These are phyloP conservation scores for Termitomyces sp. DNA, from an alignment of 768 basidiomycete genomes.

Conservation along the genomic window DNA sequence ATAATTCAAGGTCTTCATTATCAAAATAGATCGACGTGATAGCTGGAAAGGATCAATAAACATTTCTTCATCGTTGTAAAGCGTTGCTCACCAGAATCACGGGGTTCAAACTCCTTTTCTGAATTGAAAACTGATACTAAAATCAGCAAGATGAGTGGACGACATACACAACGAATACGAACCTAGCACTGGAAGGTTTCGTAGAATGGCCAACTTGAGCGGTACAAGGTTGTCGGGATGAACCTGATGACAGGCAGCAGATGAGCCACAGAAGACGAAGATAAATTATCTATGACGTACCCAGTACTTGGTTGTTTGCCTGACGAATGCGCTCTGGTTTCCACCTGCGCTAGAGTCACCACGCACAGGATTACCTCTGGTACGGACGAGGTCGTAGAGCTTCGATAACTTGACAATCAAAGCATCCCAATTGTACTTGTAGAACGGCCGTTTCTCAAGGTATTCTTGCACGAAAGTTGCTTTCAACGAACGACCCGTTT, in stretches of 20 bases:
- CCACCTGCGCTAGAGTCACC: slow-evolving; percentile 96
- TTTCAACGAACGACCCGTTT: slow-evolving; percentile 80
- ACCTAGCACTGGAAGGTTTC: slow-evolving; percentile 94
- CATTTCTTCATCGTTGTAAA: neutral
- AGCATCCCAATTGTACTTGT: slow-evolving; percentile 94
- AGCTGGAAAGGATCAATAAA: slow-evolving; percentile 37
- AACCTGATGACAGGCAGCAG: slow-evolving; percentile 33
- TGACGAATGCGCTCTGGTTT: slow-evolving; percentile 93
- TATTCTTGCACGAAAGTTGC: slow-evolving; percentile 87
- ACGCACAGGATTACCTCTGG: slow-evolving; percentile 88
- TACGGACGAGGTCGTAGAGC: slow-evolving; percentile 92
- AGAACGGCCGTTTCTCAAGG: slow-evolving; percentile 92
- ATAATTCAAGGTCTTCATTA: slow-evolving; percentile 92
- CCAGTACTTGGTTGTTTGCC: slow-evolving; percentile 99
- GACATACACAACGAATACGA: neutral
- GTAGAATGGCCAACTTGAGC: slow-evolving; percentile 88
- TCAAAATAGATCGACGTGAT: slow-evolving; percentile 98
- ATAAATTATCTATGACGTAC: slow-evolving; percentile 35
- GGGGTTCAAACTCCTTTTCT: slow-evolving; percentile 86
- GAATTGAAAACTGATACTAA: slow-evolving; percentile 75
- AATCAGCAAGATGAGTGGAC: neutral
- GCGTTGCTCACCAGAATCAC: slow-evolving; percentile 61
- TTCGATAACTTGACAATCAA: slow-evolving; percentile 95
- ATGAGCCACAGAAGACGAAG: neutral
- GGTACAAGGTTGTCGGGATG: slow-evolving; percentile 95